These are phyloP conservation scores for Phanerochaete sordida DNA, from an alignment of 768 basidiomycete species.

Conservation along the genomic window DNA sequence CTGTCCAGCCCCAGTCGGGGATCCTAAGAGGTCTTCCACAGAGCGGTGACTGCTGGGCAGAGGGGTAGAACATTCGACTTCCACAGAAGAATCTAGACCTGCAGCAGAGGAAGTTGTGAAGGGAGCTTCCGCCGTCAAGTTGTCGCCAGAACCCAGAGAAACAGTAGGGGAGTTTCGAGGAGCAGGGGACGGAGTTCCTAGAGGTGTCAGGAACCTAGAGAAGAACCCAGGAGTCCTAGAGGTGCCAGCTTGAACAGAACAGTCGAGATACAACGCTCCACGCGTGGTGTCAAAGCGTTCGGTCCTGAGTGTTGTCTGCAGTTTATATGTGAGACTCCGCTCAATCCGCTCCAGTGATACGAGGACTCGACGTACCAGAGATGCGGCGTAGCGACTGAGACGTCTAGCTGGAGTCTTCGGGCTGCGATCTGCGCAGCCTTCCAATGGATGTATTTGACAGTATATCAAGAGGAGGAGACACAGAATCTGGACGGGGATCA, in stretches of 20 bases:
- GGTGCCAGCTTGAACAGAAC: neutral
- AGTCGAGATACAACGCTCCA: neutral
- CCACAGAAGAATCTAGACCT: too few relatives aligned
- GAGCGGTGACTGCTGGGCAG: too few relatives aligned
- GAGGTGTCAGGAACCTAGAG: neutral
- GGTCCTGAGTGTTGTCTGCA: too few relatives aligned
- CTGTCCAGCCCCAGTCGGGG: too few relatives aligned
- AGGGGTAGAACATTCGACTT: too few relatives aligned
- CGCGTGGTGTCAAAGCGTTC: too few relatives aligned
- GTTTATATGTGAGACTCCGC: too few relatives aligned
- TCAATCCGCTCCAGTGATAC: too few relatives aligned
- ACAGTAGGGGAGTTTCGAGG: neutral
- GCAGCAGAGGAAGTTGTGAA: neutral
- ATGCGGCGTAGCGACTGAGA: too few relatives aligned
- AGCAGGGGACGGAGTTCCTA: neutral
- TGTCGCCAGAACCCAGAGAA: neutral
- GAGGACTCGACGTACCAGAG: too few relatives aligned
- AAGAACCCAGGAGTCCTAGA: neutral
- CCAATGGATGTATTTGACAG: neutral
- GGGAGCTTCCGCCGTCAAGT: neutral
- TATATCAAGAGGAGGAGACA: neutral
- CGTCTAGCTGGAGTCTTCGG: neutral
- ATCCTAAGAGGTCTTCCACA: too few relatives aligned
- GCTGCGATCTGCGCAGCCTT: too few relatives aligned
- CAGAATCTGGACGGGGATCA: neutral